Base-by-base conservation (phyloP, 345 rosid genomes). In the Streptanthus diversifolius region DNA sequence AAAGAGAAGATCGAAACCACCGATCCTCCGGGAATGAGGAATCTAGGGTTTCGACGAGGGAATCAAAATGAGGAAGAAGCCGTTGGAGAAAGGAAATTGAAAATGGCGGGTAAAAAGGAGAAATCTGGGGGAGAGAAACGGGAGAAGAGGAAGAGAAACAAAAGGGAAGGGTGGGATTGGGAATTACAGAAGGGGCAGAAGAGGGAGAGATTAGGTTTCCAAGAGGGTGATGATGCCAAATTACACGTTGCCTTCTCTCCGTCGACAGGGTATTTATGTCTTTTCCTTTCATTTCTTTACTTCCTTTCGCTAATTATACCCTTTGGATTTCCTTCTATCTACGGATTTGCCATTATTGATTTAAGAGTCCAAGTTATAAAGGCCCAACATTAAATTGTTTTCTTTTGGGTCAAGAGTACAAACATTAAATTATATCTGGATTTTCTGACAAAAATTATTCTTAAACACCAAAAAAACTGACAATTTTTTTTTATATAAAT, bases 181-280 rank as follows among this genome's bases (percentile, higher is more conserved):
- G 77, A 80, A 81, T 77, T 82, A 79, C 82, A 81, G 77, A 77
- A 77, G 82, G 87, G 87, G 87, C 83, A 83, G 83, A 84, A 83
- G 88, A 69, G 84, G 88, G 78, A 83, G 72, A 72, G 70, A 71
- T 77, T 71, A 77, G 80, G 80, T 77, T 66, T 71, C n/a, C 76
- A 18, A 10, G 70, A 69, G 76, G 68, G 61, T 53, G 36, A 73
- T 75, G 62, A 81, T 58, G 76, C 70, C 80, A 67, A 56, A 43
- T 80, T 55, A 77, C 67, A 76, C 52, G 14, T 61, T 54, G 21
- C 24, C 39, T 54, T 51, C 78, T 40, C 36, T 57, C 15, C n/a
- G 18, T 0, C 21, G 4, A 1, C 33, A 66, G 91, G 86, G 33
- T 62, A 73, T 73, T 84, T 85, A 4, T 24, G 92, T 87, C 92